phyloP scores from a whole-genome alignment of 495 filamentous ascomycete species.

The Penicillium pancosmium region DNA sequence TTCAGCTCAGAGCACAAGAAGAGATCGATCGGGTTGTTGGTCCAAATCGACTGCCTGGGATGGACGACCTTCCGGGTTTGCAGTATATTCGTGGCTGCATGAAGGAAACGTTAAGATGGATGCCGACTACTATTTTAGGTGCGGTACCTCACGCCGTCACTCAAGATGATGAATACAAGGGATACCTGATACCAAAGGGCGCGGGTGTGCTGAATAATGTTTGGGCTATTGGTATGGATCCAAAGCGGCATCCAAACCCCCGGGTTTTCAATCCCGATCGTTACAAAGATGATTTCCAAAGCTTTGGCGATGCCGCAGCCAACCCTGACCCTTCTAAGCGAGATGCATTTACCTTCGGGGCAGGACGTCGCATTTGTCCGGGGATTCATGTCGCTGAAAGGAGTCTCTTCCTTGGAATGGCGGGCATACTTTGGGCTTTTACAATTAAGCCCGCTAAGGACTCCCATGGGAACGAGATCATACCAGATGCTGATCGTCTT shows the following conservation, averaged over 20 bases:
- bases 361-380: conserved; percentile 34
- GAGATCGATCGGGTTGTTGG: conserved; percentile 44
- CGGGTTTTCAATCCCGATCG: conserved; percentile 59
- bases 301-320: conserved; percentile 37
- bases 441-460: conserved; percentile 20
- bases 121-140: conserved; percentile 40
- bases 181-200: conserved; percentile 51
- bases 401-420: conserved; percentile 51
- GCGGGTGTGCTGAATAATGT: conserved; percentile 48
- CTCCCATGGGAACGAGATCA: conserved; percentile 14
- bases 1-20: conserved; percentile 52
- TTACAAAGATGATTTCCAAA: conserved; percentile 34
- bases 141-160: conserved; percentile 59
- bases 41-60: conserved; percentile 22
- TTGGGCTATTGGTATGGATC: conserved; percentile 51
- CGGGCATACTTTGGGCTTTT: conserved; percentile 61
- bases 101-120: conserved; percentile 48
- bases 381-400: conserved; percentile 38
- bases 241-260: conserved; percentile 47
- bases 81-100: conserved; percentile 43
- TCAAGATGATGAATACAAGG: conserved; percentile 57
- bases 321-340: conserved; percentile 43
- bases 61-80: conserved; percentile 29
- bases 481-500: conserved; percentile 27
- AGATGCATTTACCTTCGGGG: conserved; percentile 34